Conservation (phyloP, 495 filamentous ascomycete species). For the Terfezia claveryi region DNA sequence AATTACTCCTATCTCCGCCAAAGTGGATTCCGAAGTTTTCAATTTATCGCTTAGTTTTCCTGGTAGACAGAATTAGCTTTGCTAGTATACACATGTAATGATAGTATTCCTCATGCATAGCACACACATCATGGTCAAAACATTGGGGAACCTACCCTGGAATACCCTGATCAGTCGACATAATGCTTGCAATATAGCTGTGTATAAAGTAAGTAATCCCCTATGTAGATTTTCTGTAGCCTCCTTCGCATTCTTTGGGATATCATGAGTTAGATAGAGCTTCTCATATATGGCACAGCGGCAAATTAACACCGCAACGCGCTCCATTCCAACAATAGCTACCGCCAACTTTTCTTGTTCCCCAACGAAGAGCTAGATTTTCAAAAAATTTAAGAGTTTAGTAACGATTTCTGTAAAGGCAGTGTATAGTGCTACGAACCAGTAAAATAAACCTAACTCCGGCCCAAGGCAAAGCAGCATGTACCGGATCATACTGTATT, state of each 20-base stretch:
- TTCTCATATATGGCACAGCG: conserved; percentile 15
- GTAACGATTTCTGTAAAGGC: neutral
- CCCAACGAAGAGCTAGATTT: conserved; percentile 10
- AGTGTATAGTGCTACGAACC: conserved; percentile 8
- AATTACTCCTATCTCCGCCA: no score
- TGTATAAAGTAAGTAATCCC: no score
- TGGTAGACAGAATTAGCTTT: no score
- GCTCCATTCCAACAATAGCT: conserved; percentile 15
- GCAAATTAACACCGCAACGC: conserved; percentile 13
- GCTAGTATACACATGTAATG: no score
- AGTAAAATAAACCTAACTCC: conserved; percentile 23
- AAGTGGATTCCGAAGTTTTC: no score
- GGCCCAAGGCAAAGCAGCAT: conserved; percentile 27
- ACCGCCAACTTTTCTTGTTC: conserved; percentile 9
- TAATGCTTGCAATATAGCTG: no score
- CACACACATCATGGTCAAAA: no score
- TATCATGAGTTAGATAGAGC: conserved; percentile 12
- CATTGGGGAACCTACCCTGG: no score
- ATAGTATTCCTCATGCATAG: no score
- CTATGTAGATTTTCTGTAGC: no score
- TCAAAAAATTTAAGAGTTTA: neutral
- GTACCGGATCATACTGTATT: conserved; percentile 22
- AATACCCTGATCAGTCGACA: no score
- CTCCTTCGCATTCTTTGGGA: neutral
- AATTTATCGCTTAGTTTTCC: no score